A percentile compares a stretch with the other conserved stretches of the same genome.
phyloP scores from a whole-genome alignment of 805 yeast genomes.

The Vanderwaltozyma yarrowii region DNA sequence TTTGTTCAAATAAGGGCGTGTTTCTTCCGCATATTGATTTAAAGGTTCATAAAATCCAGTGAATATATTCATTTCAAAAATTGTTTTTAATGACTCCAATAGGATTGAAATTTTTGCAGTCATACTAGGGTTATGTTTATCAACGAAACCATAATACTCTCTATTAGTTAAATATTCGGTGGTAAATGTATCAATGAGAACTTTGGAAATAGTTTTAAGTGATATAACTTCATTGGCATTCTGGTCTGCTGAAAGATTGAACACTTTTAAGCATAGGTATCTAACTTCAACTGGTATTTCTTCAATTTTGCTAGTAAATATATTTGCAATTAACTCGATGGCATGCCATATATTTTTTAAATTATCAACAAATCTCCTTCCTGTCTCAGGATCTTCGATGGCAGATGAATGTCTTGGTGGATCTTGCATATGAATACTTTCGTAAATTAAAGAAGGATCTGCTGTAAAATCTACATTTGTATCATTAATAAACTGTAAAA shows the following conservation, averaged over 20 bases:
- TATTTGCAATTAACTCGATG: constrained; percentile 48
- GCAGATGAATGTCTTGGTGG: constrained; percentile 51
- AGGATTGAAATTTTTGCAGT: constrained; percentile 13
- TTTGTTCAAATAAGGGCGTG: constrained; percentile 18
- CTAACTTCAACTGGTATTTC: constrained; percentile 48
- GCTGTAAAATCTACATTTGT: constrained; percentile 57
- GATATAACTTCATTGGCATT: constrained; percentile 62
- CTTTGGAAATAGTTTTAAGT: constrained; percentile 40
- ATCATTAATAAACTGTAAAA: constrained; percentile 30
- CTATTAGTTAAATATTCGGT: constrained; percentile 17
- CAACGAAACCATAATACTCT: constrained; percentile 16
- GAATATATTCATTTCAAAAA: constrained; percentile 22
- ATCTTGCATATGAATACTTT: constrained; percentile 31
- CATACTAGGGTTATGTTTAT: background rate
- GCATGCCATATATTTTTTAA: constrained; percentile 65
- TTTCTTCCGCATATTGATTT: constrained; percentile 26
- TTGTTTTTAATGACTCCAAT: constrained; percentile 13
- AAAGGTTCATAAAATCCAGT: constrained; percentile 25
- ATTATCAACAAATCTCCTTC: constrained; percentile 59
- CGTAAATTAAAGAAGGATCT: constrained; percentile 57
- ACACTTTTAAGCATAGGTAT: constrained; percentile 42
- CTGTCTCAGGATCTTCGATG: constrained; percentile 68
- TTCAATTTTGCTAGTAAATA: constrained; percentile 32
- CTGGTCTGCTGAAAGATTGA: constrained; percentile 30
- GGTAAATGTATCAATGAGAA: constrained; percentile 19